Evolutionary conservation across 2,329 filamentous ascomycete species (phyloP).

Genomic region (Purpureocillium takamizusanense): DNA sequence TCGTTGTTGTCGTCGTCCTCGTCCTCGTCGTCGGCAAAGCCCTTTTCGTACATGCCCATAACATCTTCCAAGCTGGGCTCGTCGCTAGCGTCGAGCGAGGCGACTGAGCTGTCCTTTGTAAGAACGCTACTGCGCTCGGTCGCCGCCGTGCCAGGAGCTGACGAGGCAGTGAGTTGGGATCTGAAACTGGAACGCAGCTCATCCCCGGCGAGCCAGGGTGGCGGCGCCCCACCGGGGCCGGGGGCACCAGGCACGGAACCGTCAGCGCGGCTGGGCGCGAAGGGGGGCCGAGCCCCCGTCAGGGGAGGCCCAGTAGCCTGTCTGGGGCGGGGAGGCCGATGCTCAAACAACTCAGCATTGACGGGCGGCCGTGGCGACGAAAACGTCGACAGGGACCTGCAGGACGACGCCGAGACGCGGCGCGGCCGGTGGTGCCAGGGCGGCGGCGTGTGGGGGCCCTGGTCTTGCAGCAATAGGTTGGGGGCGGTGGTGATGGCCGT

Average conservation of each 20-base stretch:
- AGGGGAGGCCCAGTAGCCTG: constrained; percentile 16
- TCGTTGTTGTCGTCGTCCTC: constrained; percentile 21
- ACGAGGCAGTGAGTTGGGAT: constrained; percentile 45
- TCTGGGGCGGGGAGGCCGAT: constrained; percentile 17
- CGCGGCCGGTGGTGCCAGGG: constrained; percentile 35
- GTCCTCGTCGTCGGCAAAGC: constrained; percentile 41
- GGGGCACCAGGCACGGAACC: constrained; percentile 24
- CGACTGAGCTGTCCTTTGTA: constrained; percentile 70
- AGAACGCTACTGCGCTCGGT: constrained; percentile 77
- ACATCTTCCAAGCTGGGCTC: constrained; percentile 58
- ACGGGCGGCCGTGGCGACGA: constrained; percentile 31
- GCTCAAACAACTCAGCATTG: constrained; percentile 30
- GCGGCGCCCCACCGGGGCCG: constrained; percentile 22
- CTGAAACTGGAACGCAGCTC: constrained; percentile 47
- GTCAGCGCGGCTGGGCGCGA: constrained; percentile 19
- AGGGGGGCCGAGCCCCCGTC: constrained; percentile 17
- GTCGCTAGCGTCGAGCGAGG: constrained; percentile 44
- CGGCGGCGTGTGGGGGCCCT: constrained; percentile 15
- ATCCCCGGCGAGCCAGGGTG: constrained; percentile 41
- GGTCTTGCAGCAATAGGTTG: constrained; percentile 20
- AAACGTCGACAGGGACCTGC: constrained; percentile 34
- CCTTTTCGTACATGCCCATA: constrained; percentile 60
- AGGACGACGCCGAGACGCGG: constrained; percentile 38
- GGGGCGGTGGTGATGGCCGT: no score
- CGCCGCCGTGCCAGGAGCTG: constrained; percentile 50